phyloP scores from a whole-genome alignment of 148 eudicot species.

The Spergularia bocconei region DNA sequence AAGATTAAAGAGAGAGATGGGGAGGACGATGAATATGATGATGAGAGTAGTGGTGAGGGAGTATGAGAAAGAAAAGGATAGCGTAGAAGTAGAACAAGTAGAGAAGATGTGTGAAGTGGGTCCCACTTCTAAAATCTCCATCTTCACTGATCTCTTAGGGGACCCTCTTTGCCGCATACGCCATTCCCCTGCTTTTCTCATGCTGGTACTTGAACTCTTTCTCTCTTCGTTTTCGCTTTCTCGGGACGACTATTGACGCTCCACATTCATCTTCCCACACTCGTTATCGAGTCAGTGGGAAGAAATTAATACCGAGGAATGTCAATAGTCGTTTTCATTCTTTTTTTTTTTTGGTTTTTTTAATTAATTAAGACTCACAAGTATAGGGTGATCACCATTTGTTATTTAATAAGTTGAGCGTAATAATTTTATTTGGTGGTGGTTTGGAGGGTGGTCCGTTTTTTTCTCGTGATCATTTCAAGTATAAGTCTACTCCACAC shows the following conservation, averaged over 20 bases:
- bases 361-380: not conserved
- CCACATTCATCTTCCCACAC: too few species aligned
- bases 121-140: slow-evolving; percentile 55
- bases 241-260: too few species aligned
- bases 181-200: slow-evolving; percentile 81
- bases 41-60: slow-evolving; percentile 56
- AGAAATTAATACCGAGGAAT: too few species aligned
- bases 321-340: too few species aligned
- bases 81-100: slow-evolving; percentile 54
- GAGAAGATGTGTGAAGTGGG: slow-evolving; percentile 88
- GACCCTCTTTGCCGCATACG: slow-evolving; percentile 94
- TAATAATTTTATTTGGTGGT: not conserved
- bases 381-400: not conserved
- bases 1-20: slow-evolving; percentile 12
- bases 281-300: too few species aligned
- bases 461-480: slow-evolving; percentile 4
- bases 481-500: not conserved
- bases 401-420: not conserved
- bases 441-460: not conserved
- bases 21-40: not conserved
- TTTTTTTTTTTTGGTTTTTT: not conserved
- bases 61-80: slow-evolving; percentile 44
- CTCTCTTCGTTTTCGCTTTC: not conserved
- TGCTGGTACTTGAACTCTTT: slow-evolving; percentile 53
- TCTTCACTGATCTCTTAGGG: slow-evolving; percentile 79